Base-by-base conservation (phyloP, 495 filamentous ascomycete genomes). In the Podospora appendiculata region DNA sequence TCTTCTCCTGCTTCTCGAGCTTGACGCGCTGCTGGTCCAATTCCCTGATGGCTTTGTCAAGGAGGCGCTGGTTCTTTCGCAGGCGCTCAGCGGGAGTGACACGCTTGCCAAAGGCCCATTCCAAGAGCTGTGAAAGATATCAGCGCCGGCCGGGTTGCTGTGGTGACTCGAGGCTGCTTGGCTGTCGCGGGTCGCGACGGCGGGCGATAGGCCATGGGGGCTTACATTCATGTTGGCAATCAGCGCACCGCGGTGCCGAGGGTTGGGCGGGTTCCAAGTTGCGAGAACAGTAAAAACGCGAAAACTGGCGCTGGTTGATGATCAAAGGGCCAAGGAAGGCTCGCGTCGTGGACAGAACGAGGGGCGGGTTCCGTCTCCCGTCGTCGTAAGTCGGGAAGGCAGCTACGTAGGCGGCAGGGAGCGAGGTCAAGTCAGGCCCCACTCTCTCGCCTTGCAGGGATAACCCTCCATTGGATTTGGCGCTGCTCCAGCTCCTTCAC, bases 101-200 rank as follows among this genome's bases (percentile, higher is more conserved):
- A 68, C 92, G 90, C 79, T 94, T 95, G 56, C 92, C 92, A 68
- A 97, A 96, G 33, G 93, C 93, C 92, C 92, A 96, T 82, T 96
- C 92, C 49, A 97, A 76, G 73, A 96, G 84, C 90, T 96, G 47
- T 12, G 18, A 45, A 11, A 32, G 56, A 47, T 17, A 54, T 73
- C 40, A 63, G 59, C 50, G 25, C 25, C 25, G 25, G 25, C 25
- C 5, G 5, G 25, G 25, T 25, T 25, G 25, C 25, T 25, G 25
- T 25, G 25, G 25, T 25, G 25, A 25, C 5, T 25, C 2, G 25
- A 25, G 2, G 2, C 5, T 25, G 25, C 25, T 2, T 25, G 5
- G 25, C 25, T 25, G 25, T 25, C 5, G 25, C 35, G 45, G 43
- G 44, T 19, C 44, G 25, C 32, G 5, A 11, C n/a, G 8, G 17